Evolutionary conservation across 176 grass and related monocot species (phyloP).

Genomic region (Musa itinerans): DNA sequence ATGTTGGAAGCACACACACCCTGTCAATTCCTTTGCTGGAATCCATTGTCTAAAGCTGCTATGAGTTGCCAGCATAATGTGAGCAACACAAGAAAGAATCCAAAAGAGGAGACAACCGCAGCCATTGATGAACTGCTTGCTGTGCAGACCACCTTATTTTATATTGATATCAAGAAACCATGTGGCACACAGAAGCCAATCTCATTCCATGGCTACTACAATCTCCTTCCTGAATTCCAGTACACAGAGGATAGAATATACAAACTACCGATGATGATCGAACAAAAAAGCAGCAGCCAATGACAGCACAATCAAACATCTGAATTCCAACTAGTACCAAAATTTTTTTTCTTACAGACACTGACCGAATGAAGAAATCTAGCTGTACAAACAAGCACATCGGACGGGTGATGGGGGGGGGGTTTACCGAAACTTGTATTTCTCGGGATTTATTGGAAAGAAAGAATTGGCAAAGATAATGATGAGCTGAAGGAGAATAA

Average conservation of each 20-base stretch:
- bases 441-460: slow-evolving; percentile 6
- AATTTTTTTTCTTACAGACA: not conserved
- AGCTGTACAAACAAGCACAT: not conserved
- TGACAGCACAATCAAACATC: not conserved
- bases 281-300: not conserved
- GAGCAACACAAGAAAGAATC: no score
- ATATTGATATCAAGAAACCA: no score
- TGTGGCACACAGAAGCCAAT: no score
- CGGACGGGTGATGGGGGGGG: not conserved
- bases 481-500: not conserved
- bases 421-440: not conserved
- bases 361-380: not conserved
- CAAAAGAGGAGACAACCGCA: no score
- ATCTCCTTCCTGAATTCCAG: no score
- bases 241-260: not conserved
- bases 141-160: no score
- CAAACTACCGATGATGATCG: not conserved
- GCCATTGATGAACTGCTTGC: no score
- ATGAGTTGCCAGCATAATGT: no score
- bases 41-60: no score
- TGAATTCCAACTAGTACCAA: not conserved
- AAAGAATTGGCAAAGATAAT: not conserved
- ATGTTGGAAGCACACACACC: no score
- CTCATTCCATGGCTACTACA: no score
- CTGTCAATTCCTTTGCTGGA: no score